Evolutionary conservation across 352 stramenopile species (phyloP), one percentile per base, ranked within the genome.

Genomic region (Phytophthora agathidicida): DNA sequence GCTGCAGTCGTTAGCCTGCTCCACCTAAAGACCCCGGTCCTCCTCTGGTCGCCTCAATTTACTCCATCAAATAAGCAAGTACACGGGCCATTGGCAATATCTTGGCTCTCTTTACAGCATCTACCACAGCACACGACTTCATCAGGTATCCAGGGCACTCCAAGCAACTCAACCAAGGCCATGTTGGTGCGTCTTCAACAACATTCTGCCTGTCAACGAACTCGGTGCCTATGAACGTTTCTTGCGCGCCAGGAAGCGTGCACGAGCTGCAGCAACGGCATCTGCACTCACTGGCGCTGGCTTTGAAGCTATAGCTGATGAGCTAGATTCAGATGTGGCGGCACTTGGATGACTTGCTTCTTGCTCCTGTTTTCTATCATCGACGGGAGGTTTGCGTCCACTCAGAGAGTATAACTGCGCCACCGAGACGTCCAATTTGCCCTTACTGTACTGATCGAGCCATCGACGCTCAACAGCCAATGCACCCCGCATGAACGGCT

Each of bases 401-500:
- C 79, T 87, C n/a, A 89, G 58, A 24, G 70, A 70, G 26, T 75
- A 86, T 0, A 91, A 56, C 47, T 83, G 59, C 0, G 46, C n/a
- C 5, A 37, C 14, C 0, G 69, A 60, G 13, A 89, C 19, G 3
- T 62, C 23, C 5, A 68, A 9, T 30, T 80, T 81, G 27, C 52
- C 60, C 17, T 52, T 61, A 19, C 54, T 57, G 47, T 78, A 88
- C 13, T 72, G 20, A 6, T 75, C 68, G 4, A 94, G 54, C 85
- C 85, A 94, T 20, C 43, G 31, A 32, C 57, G 53, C 0, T 89
- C 75, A 1, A 88, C 75, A 32, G 68, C 65, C 5, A 91, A 37
- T 11, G 78, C 65, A 41, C 74, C 42, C 19, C 83, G 85, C 73
- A 94, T 80, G 51, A 87, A 94, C 11, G 75, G 74, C 10, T 83